These are phyloP conservation scores for Pseudopithomyces maydicus DNA, from an alignment of 2,329 filamentous ascomycete genomes.

Conservation along the genomic window DNA sequence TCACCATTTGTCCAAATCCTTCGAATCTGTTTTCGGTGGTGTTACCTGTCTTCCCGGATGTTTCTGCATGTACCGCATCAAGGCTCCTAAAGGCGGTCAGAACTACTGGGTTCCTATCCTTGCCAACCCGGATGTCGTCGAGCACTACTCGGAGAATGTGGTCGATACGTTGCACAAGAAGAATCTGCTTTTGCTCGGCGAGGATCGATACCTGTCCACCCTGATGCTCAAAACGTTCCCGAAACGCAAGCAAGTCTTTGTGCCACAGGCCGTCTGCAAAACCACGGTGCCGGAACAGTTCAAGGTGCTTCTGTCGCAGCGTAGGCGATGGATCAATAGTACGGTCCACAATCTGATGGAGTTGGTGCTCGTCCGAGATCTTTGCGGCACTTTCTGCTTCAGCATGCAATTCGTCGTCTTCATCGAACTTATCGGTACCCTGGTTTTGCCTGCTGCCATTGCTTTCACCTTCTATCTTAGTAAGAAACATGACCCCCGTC, in stretches of 20 bases:
- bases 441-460: constrained; percentile 94
- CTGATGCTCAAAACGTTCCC: constrained; percentile 99
- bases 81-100: constrained; percentile 95
- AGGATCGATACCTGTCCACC: constrained; percentile 94
- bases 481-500: constrained; percentile 56
- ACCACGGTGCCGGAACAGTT: constrained; percentile 95
- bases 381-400: constrained; percentile 99
- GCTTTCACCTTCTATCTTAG: constrained; percentile 95
- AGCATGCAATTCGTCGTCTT: constrained; percentile 99
- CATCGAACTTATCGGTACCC: constrained; percentile 90
- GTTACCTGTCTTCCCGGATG: constrained; percentile 97
- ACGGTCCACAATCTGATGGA: constrained; percentile 99
- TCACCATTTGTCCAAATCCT: constrained; percentile 94
- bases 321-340: constrained; percentile 98
- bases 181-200: constrained; percentile 87
- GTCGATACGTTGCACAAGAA: constrained; percentile 98
- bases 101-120: constrained; percentile 99
- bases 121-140: constrained; percentile 96
- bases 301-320: constrained; percentile 88
- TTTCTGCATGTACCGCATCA: constrained; percentile 99
- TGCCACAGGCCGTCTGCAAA: constrained; percentile 98
- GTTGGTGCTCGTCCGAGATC: constrained; percentile 88
- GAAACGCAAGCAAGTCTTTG: constrained; percentile 98
- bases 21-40: constrained; percentile 98
- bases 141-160: constrained; percentile 99